phyloP scores from a whole-genome alignment of 2,329 filamentous ascomycete species.

The Cladosporium sp. region DNA sequence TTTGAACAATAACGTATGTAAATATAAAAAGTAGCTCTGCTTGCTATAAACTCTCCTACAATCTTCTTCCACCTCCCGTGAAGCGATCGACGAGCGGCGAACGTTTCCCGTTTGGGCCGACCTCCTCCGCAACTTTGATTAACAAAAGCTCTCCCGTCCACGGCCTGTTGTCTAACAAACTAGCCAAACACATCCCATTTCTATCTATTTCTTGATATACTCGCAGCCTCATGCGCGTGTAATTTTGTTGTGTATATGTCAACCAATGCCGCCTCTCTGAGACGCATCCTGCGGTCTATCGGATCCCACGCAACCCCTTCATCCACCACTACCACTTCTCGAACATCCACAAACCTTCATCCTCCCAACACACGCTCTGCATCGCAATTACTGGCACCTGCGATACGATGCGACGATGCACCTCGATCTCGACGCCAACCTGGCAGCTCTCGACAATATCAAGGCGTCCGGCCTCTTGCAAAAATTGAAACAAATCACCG shows the following conservation, averaged over 20 bases:
- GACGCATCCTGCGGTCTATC: slow-evolving; percentile 11
- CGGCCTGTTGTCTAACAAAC: no score
- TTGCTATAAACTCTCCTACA: no score
- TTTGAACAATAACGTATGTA: no score
- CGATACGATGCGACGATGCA: not conserved
- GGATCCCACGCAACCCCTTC: not conserved
- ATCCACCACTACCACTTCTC: not conserved
- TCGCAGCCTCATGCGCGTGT: not conserved
- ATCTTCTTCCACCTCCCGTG: no score
- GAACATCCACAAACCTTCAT: not conserved
- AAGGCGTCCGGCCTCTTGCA: not conserved
- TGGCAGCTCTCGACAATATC: not conserved
- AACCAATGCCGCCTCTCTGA: slow-evolving; percentile 10
- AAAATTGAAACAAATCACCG: not conserved
- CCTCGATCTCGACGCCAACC: not conserved
- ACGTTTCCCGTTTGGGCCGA: not conserved
- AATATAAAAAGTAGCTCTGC: no score
- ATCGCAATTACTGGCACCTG: not conserved
- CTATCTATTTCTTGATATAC: not conserved
- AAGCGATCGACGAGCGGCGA: no score
- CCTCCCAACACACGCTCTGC: not conserved
- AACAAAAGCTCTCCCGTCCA: not conserved
- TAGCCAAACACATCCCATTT: no score
- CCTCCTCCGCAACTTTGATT: no score
- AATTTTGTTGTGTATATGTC: not conserved